Evolutionary conservation across 768 basidiomycete species (phyloP), one percentile per base, ranked within the genome.

Genomic region (Podaxis rugospora): DNA sequence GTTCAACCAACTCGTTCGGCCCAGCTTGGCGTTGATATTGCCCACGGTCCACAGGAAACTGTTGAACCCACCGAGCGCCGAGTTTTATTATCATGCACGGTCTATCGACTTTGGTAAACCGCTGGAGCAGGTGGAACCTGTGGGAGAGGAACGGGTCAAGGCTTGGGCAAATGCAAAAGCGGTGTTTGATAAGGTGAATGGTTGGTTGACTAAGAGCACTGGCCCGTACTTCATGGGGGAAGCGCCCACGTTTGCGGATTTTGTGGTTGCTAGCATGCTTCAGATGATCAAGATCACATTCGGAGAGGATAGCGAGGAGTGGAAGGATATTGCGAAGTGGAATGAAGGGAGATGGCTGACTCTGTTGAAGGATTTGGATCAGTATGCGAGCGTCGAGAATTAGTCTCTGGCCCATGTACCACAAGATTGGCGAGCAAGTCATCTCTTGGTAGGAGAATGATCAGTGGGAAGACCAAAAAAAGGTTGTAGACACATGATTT

Each of bases 261-360:
- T 81, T 28, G 63, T 70, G 13, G 47, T 79, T 27, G 78, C 66
- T 4, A 55, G 63, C 3, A 65, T 65, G 25, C 51, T 77, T 4
- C 21, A 68, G 0, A 76, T 71, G 69, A 51, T 71, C 9, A 76
- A 68, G 61, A 63, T 61, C 10, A 32, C 74, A 6, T 66, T 68
- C 40, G 75, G 76, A 13, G 66, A 68, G 47, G 37, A 25, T 21
- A 75, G 75, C 44, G 62, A 67, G 42, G 69, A 75, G 51, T 82
- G 78, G 78, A 71, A 68, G 53, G 68, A 71, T 13, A 58, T 82
- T 16, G 59, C 61, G 51, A 67, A 62, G 14, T 77, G 73, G 75
- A 67, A 78, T 40, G 71, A 63, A 2, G 78, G 77, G 21, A 66
- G 71, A 28, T 79, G 77, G 79, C 66, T 32, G 21, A 66, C 61